phyloP scores from a whole-genome alignment of 1,139 yeast genomes.

The Pneumocystis murina region DNA sequence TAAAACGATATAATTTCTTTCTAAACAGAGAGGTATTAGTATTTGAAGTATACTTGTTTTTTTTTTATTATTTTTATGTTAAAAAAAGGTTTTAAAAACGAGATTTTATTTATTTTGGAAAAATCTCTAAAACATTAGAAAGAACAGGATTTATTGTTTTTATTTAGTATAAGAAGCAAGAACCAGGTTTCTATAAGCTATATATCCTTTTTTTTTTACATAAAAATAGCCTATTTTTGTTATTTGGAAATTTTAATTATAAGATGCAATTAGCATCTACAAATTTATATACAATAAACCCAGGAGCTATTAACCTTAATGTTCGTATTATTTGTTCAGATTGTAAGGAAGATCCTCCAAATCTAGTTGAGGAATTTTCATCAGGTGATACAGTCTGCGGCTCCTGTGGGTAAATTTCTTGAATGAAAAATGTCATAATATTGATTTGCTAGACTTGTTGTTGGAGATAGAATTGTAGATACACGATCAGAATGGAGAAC shows the following conservation, averaged over 20 bases:
- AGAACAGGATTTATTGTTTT: no score
- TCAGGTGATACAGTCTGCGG: constrained; percentile 98
- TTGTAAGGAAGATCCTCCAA: constrained; percentile 91
- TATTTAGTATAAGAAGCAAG: no score
- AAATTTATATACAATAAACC: background rate
- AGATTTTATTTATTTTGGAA: no score
- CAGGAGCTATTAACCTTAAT: constrained; percentile 38
- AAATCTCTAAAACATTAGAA: no score
- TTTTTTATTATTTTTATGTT: no score
- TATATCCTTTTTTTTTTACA: no score
- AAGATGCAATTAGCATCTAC: background rate
- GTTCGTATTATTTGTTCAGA: constrained; percentile 90
- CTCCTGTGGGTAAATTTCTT: constrained; percentile 51
- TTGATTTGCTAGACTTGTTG: constrained; percentile 35
- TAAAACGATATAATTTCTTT: no score
- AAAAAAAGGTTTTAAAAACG: no score
- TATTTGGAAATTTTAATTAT: background rate
- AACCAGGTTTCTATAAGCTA: no score
- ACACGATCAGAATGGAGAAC: constrained; percentile 98
- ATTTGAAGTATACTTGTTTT: no score
- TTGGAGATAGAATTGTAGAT: constrained; percentile 84
- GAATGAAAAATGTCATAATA: background rate
- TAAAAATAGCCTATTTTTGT: background rate
- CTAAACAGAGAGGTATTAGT: no score
- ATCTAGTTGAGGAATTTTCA: constrained; percentile 81